Evolutionary conservation across 108 stramenopile genomes (phyloP), one percentile per base, ranked within the genome.

Genomic region (Discostella stelligeroides): DNA sequence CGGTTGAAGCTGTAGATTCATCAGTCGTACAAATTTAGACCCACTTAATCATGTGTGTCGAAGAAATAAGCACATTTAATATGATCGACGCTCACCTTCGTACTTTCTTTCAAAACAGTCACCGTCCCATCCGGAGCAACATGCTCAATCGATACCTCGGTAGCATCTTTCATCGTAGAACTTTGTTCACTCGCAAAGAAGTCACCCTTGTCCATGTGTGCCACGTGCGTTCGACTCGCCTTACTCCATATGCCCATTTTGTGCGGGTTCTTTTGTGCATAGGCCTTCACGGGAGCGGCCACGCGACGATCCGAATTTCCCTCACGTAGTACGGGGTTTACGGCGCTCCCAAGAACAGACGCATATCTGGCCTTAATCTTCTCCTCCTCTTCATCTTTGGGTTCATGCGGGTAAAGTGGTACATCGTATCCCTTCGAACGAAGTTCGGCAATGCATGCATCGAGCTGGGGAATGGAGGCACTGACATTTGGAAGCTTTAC

Each of bases 251-350:
- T 82, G 9, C 92, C 94, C 94, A 97, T 90, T 53, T 88, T 92
- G 77, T 95, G 94, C 20, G 96, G 96, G 74, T 97, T 97, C 86
- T 93, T 95, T 80, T 92, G 86, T 17, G 96, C 96, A 73, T 95
- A 97, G 7, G 83, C 85, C 82, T 97, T 97, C 68, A 97, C 96
- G 25, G 96, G 92, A 24, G 82, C 73, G 7, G 96, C 96, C 1
- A 95, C 96, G 7, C 96, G 84, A 13, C 96, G 85, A 80, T 97
- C 96, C 34, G 86, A 88, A 75, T 97, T 97, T 11, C 96, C 96
- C 51, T 97, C 96, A 9, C 96, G 82, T 57, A 97, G 79, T 27
- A 97, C 96, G 10, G 96, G 96, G 61, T 97, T 97, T 46, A 97
- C 96, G 7, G 96, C 96, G 56, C 75, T 79, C 45, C 96, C 96